These are phyloP conservation scores for Lachancea lanzarotensis DNA, from an alignment of 805 yeast species.

Conservation along the genomic window DNA sequence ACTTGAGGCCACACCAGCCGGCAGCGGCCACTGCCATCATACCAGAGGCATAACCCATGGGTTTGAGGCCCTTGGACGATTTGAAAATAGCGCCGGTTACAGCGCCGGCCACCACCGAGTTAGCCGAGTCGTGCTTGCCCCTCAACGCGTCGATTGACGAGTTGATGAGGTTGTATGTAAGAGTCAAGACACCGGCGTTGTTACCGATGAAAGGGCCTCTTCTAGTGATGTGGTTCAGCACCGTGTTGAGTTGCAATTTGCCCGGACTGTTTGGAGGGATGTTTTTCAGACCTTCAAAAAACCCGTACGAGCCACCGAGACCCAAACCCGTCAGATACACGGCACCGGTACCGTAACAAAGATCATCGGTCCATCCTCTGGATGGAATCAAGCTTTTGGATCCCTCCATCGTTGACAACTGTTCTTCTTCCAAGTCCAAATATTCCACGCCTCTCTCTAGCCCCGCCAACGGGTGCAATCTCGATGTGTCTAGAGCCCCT, in stretches of 20 bases:
- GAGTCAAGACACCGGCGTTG: conserved; percentile 88
- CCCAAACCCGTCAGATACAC: conserved; percentile 84
- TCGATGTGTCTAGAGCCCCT: conserved; percentile 58
- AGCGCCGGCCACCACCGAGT: conserved; percentile 85
- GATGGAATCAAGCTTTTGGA: conserved; percentile 87
- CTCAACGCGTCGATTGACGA: conserved; percentile 71
- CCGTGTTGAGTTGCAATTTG: conserved; percentile 78
- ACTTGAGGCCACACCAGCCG: conserved; percentile 83
- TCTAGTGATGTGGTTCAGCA: conserved; percentile 85
- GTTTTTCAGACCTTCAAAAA: conserved; percentile 75
- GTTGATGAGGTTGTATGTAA: conserved; percentile 80
- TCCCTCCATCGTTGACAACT: conserved; percentile 70
- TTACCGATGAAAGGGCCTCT: conserved; percentile 96
- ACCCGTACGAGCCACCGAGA: conserved; percentile 82
- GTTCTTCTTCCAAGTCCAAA: conserved; percentile 82
- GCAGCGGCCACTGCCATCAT: conserved; percentile 87
- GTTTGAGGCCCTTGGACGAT: conserved; percentile 76
- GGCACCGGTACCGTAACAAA: conserved; percentile 96
- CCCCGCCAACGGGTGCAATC: conserved; percentile 88
- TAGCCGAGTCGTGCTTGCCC: conserved; percentile 81
- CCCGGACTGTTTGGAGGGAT: conserved; percentile 72
- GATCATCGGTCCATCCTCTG: conserved; percentile 96
- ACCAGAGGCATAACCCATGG: conserved; percentile 81
- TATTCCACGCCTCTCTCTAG: conserved; percentile 85
- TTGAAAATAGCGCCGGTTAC: conserved; percentile 87